Conservation (phyloP, 2,329 filamentous ascomycete genomes). For the Ophiostoma himal-ulmi region DNA sequence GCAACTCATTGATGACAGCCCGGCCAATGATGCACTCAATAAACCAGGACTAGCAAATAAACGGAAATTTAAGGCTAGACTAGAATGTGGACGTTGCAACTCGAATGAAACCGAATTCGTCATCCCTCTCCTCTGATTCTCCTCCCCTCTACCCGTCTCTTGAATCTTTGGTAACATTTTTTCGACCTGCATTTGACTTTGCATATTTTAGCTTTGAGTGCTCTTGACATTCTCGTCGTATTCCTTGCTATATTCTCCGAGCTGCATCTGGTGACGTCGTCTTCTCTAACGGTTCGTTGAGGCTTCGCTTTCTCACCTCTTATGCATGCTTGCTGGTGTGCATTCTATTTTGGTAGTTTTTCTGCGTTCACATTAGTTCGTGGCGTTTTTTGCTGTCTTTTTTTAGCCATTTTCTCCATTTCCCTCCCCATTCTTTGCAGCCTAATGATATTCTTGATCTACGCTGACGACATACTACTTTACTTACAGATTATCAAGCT, state of each 20-base stretch:
- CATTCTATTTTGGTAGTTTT: neutral
- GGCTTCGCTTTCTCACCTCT: neutral
- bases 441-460: neutral
- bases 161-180: neutral
- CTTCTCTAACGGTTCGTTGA: neutral
- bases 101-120: neutral
- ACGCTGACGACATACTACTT: neutral
- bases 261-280: neutral
- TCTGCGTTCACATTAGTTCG: neutral
- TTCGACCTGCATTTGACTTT: neutral
- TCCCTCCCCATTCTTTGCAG: neutral
- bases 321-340: neutral
- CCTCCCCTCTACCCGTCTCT: neutral
- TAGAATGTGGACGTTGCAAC: neutral
- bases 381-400: neutral
- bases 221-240: neutral
- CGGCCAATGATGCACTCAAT: neutral
- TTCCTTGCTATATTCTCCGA: slow-evolving; percentile 1
- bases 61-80: neutral
- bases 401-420: neutral
- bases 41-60: neutral
- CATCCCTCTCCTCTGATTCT: neutral
- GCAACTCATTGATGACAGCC: neutral
- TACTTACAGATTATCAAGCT: neutral
- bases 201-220: neutral